Evolutionary conservation across 495 filamentous ascomycete species (phyloP), one percentile per base, ranked within the genome.

Genomic region (Lepidopterella palustris): DNA sequence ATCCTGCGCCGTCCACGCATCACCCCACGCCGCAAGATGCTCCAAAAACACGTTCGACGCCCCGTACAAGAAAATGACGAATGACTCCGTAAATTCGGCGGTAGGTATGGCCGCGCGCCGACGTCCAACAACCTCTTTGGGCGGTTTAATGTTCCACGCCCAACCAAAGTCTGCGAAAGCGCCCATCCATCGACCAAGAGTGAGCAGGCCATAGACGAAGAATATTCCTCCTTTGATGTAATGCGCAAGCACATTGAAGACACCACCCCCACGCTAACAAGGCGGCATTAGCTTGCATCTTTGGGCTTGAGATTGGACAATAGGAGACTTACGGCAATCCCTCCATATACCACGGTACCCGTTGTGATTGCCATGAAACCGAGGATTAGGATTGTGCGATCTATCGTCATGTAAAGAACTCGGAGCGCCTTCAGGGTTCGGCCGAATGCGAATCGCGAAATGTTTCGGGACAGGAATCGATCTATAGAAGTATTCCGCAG

Each of bases 161-260:
- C 93, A 98, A 59, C 93, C 93, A 53, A 92, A 80, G 51, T 95
- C 89, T 45, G 87, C 84, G 74, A 93, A 98, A 74, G 87, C 86
- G 18, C 93, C 93, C 64, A 91, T 82, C 84, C 88, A 96, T 20
- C 93, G 88, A 15, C 90, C 90, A 20, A 98, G 81, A 0, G 90
- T 93, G 26, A 97, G 72, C 11, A 96, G 69, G 18, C 93, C 93
- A 59, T 96, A 90, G 87, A 90, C 90, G 73, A 97, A 89, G 75
- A 98, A 98, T 57, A 97, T 88, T n/a, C 90, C 89, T 54, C 92
- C 93, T 70, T 97, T 98, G 71, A 97, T 88, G 73, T 88, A 95
- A 72, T 97, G 93, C 29, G 93, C 92, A 32, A 96, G 77, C 4
- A 91, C 89, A 66, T 87, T 92, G 79, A 96, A 93, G 50, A 95